A percentile compares a stretch with the other conserved stretches of the same genome.
Evolutionary conservation across 495 filamentous ascomycete genomes (phyloP).

Genomic region (Aspergillus saccharolyticus): DNA sequence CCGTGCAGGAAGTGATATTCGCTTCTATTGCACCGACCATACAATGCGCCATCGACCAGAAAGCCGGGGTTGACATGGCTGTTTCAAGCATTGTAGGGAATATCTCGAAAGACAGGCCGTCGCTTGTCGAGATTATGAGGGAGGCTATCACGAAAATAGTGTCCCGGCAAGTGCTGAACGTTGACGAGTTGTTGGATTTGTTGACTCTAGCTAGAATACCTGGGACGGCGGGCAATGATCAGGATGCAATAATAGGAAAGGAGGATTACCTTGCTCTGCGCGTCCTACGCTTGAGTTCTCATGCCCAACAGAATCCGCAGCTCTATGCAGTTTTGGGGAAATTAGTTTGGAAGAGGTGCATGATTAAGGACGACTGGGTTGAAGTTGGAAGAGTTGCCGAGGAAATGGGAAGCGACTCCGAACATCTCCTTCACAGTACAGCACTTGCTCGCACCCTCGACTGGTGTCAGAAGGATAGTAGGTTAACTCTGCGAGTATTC

Average conservation of each 20-base stretch:
- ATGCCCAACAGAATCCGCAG: constrained; percentile 42
- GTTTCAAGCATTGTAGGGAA: constrained; percentile 59
- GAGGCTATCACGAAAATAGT: constrained; percentile 62
- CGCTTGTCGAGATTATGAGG: constrained; percentile 58
- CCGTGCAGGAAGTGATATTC: constrained; percentile 71
- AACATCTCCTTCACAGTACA: constrained; percentile 25
- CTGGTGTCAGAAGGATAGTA: constrained; percentile 32
- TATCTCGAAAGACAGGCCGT: constrained; percentile 54
- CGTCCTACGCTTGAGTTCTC: constrained; percentile 54
- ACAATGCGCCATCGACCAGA: constrained; percentile 65
- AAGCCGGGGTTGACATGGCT: constrained; percentile 69
- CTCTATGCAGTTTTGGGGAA: constrained; percentile 54
- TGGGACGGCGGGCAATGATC: constrained; percentile 25
- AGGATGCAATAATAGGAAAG: constrained; percentile 36
- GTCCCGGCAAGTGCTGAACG: constrained; percentile 58
- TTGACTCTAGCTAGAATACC: constrained; percentile 64
- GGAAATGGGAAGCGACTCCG: constrained; percentile 20
- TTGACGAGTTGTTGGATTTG: constrained; percentile 69
- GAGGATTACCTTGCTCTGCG: constrained; percentile 70
- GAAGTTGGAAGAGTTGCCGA: constrained; percentile 36
- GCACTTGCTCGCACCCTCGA: constrained; percentile 29
- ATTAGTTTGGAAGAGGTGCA: constrained; percentile 80
- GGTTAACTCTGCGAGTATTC: constrained; percentile 6
- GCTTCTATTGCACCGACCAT: constrained; percentile 53
- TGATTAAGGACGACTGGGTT: constrained; percentile 73